A percentile compares a stretch with the other conserved stretches of the same genome.
Evolutionary conservation across 768 basidiomycete genomes (phyloP).

Genomic region (Lactifluus echinatus): DNA sequence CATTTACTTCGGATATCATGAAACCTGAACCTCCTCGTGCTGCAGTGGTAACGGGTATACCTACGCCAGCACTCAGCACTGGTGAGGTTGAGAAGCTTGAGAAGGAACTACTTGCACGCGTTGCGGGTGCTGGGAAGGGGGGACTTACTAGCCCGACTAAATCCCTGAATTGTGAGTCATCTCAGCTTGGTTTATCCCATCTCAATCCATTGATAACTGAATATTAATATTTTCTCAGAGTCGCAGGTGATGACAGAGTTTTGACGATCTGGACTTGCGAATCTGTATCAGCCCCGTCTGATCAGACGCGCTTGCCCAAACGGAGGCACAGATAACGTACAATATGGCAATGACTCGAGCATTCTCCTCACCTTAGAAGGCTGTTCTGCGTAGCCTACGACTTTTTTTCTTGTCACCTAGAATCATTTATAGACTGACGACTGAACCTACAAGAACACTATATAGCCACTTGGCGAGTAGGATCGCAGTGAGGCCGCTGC

Average conservation of each 20-base stretch:
- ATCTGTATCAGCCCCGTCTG: too few species aligned
- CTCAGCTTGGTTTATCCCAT: not conserved
- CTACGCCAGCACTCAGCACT: not conserved
- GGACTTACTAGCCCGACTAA: not conserved
- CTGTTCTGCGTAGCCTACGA: not conserved
- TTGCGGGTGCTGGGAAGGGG: constrained; percentile 9
- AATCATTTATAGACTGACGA: not conserved
- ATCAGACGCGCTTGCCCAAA: not conserved
- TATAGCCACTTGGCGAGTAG: not conserved
- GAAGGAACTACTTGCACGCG: constrained; percentile 13
- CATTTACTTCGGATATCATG: not conserved
- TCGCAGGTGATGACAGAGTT: not conserved
- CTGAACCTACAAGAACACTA: not conserved
- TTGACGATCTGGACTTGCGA: not conserved
- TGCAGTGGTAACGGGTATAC: not conserved
- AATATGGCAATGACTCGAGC: too few species aligned
- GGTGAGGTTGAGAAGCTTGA: constrained; percentile 5
- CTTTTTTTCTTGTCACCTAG: constrained; percentile 3
- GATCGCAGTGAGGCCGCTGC: not conserved
- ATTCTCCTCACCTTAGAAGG: not conserved
- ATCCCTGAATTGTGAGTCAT: constrained; percentile 6
- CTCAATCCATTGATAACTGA: not conserved
- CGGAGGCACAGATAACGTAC: not conserved
- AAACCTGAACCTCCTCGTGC: not conserved
- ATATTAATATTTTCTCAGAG: not conserved